A percentile compares a stretch with the other conserved stretches of the same genome.
Conservation (phyloP, 2,329 filamentous ascomycete genomes). For the Chaetothyriales sp. region DNA sequence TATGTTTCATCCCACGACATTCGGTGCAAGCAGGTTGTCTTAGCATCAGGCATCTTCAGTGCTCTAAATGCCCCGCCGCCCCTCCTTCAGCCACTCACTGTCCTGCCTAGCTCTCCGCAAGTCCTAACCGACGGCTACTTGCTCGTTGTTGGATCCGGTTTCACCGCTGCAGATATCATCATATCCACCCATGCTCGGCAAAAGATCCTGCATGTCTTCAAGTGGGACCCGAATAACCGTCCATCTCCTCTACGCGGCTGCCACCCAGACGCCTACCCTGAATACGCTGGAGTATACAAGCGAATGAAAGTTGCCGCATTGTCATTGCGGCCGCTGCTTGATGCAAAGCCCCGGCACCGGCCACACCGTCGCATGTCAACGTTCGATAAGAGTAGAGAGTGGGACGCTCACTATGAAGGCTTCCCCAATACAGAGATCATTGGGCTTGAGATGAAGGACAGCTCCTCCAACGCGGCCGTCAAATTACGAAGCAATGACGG, state of each 20-base stretch:
- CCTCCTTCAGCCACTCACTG: conserved; percentile 32
- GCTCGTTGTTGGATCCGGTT: conserved; percentile 45
- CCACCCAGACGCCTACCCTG: conserved; percentile 46
- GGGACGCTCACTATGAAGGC: conserved; percentile 39
- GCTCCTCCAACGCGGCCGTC: conserved; percentile 22
- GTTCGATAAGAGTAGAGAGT: conserved; percentile 34
- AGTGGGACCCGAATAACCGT: conserved; percentile 41
- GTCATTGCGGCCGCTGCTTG: conserved; percentile 10
- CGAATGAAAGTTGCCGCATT: conserved; percentile 41
- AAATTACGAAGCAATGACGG: conserved; percentile 31
- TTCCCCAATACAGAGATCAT: conserved; percentile 38
- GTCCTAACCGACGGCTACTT: conserved; percentile 25
- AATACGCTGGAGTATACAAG: conserved; percentile 45
- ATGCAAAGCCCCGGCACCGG: conserved; percentile 17
- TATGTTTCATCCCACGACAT: conserved; percentile 37
- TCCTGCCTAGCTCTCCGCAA: conserved; percentile 15
- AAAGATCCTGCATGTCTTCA: conserved; percentile 44
- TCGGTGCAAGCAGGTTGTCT: conserved; percentile 40
- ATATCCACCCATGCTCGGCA: conserved; percentile 37
- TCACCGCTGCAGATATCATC: conserved; percentile 47
- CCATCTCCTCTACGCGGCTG: conserved; percentile 44
- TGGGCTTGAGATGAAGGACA: conserved; percentile 21
- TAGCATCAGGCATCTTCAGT: conserved; percentile 46
- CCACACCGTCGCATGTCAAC: conserved; percentile 26
- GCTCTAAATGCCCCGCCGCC: conserved; percentile 37